phyloP scores from a whole-genome alignment of 1,284 basidiomycete genomes.

The Pseudozyma sp. region DNA sequence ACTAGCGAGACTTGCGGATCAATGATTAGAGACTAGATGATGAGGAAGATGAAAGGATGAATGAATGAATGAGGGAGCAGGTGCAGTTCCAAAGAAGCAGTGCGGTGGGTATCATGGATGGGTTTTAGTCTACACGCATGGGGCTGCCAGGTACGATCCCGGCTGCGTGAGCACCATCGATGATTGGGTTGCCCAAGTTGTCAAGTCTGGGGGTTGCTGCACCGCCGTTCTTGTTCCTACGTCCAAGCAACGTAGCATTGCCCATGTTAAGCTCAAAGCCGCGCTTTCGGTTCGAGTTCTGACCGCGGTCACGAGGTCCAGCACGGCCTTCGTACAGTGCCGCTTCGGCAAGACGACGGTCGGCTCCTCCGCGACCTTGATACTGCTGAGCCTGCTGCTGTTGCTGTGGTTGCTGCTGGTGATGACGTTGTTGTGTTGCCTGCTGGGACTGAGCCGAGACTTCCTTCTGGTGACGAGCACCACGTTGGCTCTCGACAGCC shows the following conservation, averaged over 20 bases:
- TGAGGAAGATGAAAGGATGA: not conserved
- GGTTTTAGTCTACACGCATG: constrained; percentile 49
- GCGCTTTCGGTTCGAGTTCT: constrained; percentile 45
- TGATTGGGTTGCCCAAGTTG: constrained; percentile 37
- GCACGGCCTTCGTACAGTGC: constrained; percentile 63
- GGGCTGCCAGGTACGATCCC: constrained; percentile 57
- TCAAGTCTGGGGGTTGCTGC: constrained; percentile 26
- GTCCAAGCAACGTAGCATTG: constrained; percentile 63
- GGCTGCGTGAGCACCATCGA: constrained; percentile 45
- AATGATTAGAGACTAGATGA: not conserved
- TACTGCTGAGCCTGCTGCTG: constrained; percentile 53
- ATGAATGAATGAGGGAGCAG: not conserved
- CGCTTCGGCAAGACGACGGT: constrained; percentile 68
- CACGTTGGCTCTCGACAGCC: constrained; percentile 60
- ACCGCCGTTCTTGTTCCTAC: constrained; percentile 53
- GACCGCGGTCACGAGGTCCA: constrained; percentile 58
- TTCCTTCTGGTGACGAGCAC: constrained; percentile 54
- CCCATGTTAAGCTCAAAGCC: constrained; percentile 65
- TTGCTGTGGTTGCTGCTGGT: constrained; percentile 32
- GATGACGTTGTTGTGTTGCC: constrained; percentile 48
- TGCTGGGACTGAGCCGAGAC: constrained; percentile 30
- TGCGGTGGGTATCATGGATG: no score
- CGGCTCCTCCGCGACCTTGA: constrained; percentile 62
- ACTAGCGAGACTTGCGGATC: not conserved
- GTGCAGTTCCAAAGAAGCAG: no score